Evolutionary conservation across 2,329 filamentous ascomycete genomes (phyloP).

Genomic region (Neocucurbitaria cava): DNA sequence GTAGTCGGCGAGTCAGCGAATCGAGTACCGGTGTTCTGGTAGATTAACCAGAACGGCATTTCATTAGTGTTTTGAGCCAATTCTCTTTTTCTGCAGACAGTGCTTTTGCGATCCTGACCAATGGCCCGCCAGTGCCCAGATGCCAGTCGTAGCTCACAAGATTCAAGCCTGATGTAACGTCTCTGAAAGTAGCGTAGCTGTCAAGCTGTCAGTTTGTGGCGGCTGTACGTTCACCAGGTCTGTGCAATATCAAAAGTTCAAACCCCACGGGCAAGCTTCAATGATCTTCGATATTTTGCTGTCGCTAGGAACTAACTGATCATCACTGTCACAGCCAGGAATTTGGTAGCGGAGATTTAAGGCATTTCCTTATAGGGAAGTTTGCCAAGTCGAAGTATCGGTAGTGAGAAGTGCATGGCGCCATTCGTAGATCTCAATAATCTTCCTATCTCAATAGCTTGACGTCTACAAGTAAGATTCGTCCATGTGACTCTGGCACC

Average conservation of each 20-base stretch:
- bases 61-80: slow-evolving; percentile 9
- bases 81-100: slow-evolving; percentile 13
- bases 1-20: slow-evolving; percentile 26
- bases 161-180: slow-evolving; percentile 26
- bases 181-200: slow-evolving; percentile 21
- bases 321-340: slow-evolving; percentile 10
- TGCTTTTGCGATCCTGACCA: slow-evolving; percentile 23
- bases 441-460: slow-evolving; percentile 3
- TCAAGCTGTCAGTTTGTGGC: slow-evolving; percentile 15
- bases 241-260: slow-evolving; percentile 8
- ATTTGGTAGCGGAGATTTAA: slow-evolving; percentile 8
- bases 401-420: slow-evolving; percentile 17
- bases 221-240: slow-evolving; percentile 20
- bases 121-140: slow-evolving; percentile 11
- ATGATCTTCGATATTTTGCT: slow-evolving; percentile 6
- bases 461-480: neutral
- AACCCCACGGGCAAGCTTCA: slow-evolving; percentile 15
- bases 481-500: slow-evolving; percentile 3
- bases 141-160: slow-evolving; percentile 8
- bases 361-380: slow-evolving; percentile 13
- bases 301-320: slow-evolving; percentile 11
- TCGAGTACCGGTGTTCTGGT: slow-evolving; percentile 20
- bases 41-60: slow-evolving; percentile 12
- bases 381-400: slow-evolving; percentile 16
- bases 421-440: slow-evolving; percentile 19